Percentiles rank a stretch among this genome's conserved stretches.
These are phyloP conservation scores for Veloporphyrellus conicus DNA, from an alignment of 1,284 basidiomycete genomes.

Conservation along the genomic window DNA sequence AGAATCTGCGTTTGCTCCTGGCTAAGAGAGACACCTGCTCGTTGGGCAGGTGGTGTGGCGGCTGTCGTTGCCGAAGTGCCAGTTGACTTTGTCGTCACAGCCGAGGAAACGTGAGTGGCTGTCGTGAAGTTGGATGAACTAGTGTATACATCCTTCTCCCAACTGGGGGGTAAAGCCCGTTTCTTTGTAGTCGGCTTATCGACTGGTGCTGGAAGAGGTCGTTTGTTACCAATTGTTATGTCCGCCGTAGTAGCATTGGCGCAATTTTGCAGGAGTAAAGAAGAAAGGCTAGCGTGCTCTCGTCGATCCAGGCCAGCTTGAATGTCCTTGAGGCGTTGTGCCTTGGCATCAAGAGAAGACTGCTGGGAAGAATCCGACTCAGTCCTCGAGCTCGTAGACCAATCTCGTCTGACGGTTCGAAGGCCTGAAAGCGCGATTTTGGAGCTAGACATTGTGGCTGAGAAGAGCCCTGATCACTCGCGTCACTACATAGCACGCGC, in stretches of 20 bases:
- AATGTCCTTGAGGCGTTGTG: constrained; percentile 51
- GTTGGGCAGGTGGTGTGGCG: constrained; percentile 31
- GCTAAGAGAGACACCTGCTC: constrained; percentile 60
- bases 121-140: constrained; percentile 28
- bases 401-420: constrained; percentile 44
- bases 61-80: constrained; percentile 7
- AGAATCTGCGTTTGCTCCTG: constrained; percentile 82
- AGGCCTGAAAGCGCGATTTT: constrained; percentile 45
- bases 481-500: not conserved
- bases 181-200: constrained; percentile 46
- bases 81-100: constrained; percentile 4
- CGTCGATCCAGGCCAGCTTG: constrained; percentile 36
- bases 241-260: constrained; percentile 29
- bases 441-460: constrained; percentile 32
- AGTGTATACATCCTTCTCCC: constrained; percentile 35
- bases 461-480: too few relatives aligned
- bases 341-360: constrained; percentile 33
- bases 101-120: constrained; percentile 9
- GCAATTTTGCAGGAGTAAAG: constrained; percentile 20
- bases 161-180: constrained; percentile 50
- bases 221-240: constrained; percentile 41
- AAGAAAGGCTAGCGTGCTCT: constrained; percentile 11
- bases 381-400: constrained; percentile 37
- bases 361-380: constrained; percentile 32
- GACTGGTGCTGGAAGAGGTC: constrained; percentile 37